These are phyloP conservation scores for Solioccasus polychromus DNA, from an alignment of 768 basidiomycete genomes.

Conservation along the genomic window DNA sequence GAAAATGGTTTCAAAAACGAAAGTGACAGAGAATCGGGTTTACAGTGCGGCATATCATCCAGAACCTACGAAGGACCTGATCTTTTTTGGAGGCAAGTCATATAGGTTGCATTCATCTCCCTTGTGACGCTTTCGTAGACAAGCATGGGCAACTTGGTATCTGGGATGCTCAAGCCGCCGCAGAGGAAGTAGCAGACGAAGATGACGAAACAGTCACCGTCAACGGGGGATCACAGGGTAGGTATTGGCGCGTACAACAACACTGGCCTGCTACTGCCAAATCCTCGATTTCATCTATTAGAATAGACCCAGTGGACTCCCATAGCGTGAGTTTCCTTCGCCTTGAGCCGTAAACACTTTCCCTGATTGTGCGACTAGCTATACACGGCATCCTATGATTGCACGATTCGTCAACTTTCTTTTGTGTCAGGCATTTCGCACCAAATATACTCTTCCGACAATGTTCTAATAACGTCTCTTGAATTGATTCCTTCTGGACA, in stretches of 20 bases:
- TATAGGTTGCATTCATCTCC: neutral
- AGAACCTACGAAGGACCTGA: slow-evolving; percentile 71
- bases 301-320: slow-evolving; percentile 71
- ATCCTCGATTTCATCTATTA: slow-evolving; percentile 77
- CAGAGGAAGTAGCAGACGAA: slow-evolving; percentile 64
- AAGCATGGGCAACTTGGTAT: slow-evolving; percentile 82
- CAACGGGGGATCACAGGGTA: slow-evolving; percentile 58
- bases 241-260: slow-evolving; percentile 73
- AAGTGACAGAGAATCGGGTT: slow-evolving; percentile 71
- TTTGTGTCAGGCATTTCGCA: slow-evolving; percentile 70
- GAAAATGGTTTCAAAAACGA: slow-evolving; percentile 72
- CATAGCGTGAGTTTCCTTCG: slow-evolving; percentile 53
- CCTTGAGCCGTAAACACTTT: neutral
- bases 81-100: slow-evolving; percentile 77
- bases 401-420: slow-evolving; percentile 68
- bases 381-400: slow-evolving; percentile 81
- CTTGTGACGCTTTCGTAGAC: slow-evolving; percentile 43
- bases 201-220: slow-evolving; percentile 47
- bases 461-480: slow-evolving; percentile 65
- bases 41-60: slow-evolving; percentile 84
- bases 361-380: slow-evolving; percentile 43
- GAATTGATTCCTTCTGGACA: slow-evolving; percentile 66
- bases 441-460: slow-evolving; percentile 61
- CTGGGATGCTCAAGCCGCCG: slow-evolving; percentile 77
- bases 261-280: slow-evolving; percentile 83